These are phyloP conservation scores for Yamadazyma nakazawae DNA, from an alignment of 805 yeast species.

Conservation along the genomic window DNA sequence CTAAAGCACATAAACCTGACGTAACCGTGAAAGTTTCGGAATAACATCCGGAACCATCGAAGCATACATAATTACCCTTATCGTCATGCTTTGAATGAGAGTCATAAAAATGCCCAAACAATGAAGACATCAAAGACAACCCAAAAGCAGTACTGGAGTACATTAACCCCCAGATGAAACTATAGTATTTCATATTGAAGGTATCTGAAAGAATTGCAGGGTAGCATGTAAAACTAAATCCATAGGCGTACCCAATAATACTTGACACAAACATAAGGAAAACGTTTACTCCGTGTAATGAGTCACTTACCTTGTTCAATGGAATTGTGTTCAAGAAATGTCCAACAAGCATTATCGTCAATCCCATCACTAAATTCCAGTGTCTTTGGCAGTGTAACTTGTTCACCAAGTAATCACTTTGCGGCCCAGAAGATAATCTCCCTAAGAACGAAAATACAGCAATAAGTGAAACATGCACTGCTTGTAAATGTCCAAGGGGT, in stretches of 20 bases:
- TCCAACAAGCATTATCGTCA: constrained; percentile 27
- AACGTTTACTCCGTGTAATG: constrained; percentile 16
- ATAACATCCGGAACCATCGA: constrained; percentile 29
- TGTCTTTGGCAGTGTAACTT: constrained; percentile 25
- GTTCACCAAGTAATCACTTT: constrained; percentile 26
- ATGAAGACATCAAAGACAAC: constrained; percentile 27
- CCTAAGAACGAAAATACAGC: constrained; percentile 31
- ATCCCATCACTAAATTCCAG: constrained; percentile 30
- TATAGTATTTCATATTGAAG: constrained; percentile 30
- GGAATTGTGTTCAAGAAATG: constrained; percentile 21
- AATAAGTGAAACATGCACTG: constrained; percentile 31
- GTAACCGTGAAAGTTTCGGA: constrained; percentile 25
- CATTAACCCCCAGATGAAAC: constrained; percentile 33
- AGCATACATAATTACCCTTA: constrained; percentile 20
- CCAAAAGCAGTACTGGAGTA: constrained; percentile 33
- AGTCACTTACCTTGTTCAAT: constrained; percentile 11
- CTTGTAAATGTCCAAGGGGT: constrained; percentile 24
- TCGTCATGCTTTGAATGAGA: constrained; percentile 20
- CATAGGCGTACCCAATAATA: constrained; percentile 33
- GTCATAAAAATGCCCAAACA: constrained; percentile 31
- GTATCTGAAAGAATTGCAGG: constrained; percentile 34
- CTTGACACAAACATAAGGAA: constrained; percentile 23
- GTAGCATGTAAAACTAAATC: constrained; percentile 31
- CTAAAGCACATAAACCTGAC: constrained; percentile 19
- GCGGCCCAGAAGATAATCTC: constrained; percentile 31